Evolutionary conservation across 345 rosid species (phyloP), one percentile per base, ranked within the genome.

Genomic region (Laguncularia racemosa): DNA sequence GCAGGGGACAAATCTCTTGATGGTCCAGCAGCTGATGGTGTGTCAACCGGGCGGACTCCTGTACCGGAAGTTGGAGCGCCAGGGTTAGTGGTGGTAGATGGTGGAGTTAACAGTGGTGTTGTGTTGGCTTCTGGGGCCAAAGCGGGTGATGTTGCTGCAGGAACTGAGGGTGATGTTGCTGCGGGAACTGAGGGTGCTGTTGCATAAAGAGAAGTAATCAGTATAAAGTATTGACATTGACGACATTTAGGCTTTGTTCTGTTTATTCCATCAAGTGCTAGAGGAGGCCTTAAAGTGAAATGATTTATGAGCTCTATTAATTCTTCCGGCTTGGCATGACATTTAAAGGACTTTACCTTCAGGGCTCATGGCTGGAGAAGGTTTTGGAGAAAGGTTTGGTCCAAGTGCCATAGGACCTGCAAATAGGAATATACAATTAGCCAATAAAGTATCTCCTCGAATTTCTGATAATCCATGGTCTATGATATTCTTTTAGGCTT

Each of bases 51-150:
- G 61, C 78, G 78, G 73, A 68, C 76, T 18, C 92, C 95, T 0
- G 76, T 48, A 14, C 72, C 70, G 3, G 78, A 50, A 0, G 82
- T 71, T 0, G 93, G 93, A 44, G 68, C 61, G 26, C 33, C 78
- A 13, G 73, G 40, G 18, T 33, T 67, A 1, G 13, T 64, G 0
- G 71, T 61, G 16, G 80, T 49, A 19, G 78, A 60, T 40, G 77
- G 77, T 0, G 95, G 92, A 66, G 84, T 76, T 58, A 76, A 60
- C 50, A 14, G 15, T 6, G 89, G 82, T 0, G 79, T 71, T 2
- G 84, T 76, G 60, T 67, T 73, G 13, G 88, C 67, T 69, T 66
- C 85, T 13, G 98, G 96, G 46, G 96, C 49, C 53, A 67, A 46
- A 49, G 81, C 67, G 26, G 91, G 62, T 3, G 90, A 57, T 38